phyloP scores from a whole-genome alignment of 345 rosid species.

The Raphanus raphanistrum region DNA sequence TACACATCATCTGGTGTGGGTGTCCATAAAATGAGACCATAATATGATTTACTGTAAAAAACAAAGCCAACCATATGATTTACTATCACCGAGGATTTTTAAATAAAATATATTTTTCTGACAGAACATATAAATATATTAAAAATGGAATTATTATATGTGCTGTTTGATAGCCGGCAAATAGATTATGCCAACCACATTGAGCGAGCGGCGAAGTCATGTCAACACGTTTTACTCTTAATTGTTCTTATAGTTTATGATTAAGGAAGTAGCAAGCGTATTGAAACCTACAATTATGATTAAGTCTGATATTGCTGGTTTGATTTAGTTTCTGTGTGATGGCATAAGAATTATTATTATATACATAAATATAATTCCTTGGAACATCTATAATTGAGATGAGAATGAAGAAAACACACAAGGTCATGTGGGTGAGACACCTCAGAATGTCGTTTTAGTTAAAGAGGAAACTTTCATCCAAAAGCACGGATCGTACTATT shows the following conservation, averaged over 20 bases:
- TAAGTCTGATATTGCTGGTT: conserved; percentile 32
- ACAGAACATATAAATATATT: conserved; percentile 27
- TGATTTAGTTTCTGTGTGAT: conserved; percentile 24
- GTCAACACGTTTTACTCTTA: conserved; percentile 40
- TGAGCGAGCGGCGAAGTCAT: conserved; percentile 36
- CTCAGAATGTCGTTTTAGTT: conserved; percentile 38
- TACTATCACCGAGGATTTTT: background rate
- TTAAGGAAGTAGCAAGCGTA: conserved; percentile 30
- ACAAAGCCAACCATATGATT: background rate
- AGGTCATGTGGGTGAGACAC: conserved; percentile 42
- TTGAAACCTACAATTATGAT: conserved; percentile 30
- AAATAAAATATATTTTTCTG: background rate
- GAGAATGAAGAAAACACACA: conserved; percentile 23
- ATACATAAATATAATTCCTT: conserved; percentile 15
- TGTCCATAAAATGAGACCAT: background rate
- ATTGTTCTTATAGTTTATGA: background rate
- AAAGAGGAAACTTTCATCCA: conserved; percentile 20
- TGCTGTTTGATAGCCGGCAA: conserved; percentile 45
- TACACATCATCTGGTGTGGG: conserved; percentile 16
- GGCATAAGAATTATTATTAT: conserved; percentile 17
- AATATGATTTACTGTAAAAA: background rate
- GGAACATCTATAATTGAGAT: conserved; percentile 30
- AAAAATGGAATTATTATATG: background rate
- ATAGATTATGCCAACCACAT: conserved; percentile 36
- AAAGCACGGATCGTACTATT: conserved; percentile 42